Conservation (phyloP, 2,329 filamentous ascomycete genomes). For the Cytospora chrysosperma region DNA sequence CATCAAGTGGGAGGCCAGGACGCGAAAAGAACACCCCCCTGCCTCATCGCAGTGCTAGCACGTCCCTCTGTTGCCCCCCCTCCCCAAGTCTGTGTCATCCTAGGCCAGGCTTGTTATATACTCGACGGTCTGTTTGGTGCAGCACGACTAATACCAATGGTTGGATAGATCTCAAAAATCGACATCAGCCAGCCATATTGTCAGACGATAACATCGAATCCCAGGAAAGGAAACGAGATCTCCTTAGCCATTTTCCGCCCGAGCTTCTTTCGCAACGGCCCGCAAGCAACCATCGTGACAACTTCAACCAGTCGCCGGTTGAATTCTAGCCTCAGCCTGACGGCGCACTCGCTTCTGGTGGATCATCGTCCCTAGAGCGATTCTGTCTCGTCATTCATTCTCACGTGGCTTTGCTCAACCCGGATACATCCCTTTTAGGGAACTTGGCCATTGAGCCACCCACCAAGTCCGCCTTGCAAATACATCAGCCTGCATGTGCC, state of each 20-base stretch:
- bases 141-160: constrained; percentile 41
- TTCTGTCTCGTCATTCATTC: constrained; percentile 24
- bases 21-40: constrained; percentile 36
- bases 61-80: constrained; percentile 30
- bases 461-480: constrained; percentile 38
- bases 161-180: constrained; percentile 40
- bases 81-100: constrained; percentile 26
- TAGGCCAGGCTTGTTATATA: constrained; percentile 39
- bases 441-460: constrained; percentile 36
- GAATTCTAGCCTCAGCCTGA: background rate
- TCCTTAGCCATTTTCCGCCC: constrained; percentile 35
- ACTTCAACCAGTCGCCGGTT: constrained; percentile 23
- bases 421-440: constrained; percentile 33
- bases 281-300: constrained; percentile 32
- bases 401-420: constrained; percentile 46
- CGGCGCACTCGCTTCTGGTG: background rate
- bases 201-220: constrained; percentile 30
- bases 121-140: constrained; percentile 27
- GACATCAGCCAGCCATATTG: constrained; percentile 31
- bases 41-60: constrained; percentile 29
- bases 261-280: constrained; percentile 31
- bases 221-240: constrained; percentile 33
- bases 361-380: constrained; percentile 19
- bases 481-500: constrained; percentile 60
- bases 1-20: constrained; percentile 49